phyloP scores from a whole-genome alignment of 208 protist genomes.

The Trichomonas vaginalis region DNA sequence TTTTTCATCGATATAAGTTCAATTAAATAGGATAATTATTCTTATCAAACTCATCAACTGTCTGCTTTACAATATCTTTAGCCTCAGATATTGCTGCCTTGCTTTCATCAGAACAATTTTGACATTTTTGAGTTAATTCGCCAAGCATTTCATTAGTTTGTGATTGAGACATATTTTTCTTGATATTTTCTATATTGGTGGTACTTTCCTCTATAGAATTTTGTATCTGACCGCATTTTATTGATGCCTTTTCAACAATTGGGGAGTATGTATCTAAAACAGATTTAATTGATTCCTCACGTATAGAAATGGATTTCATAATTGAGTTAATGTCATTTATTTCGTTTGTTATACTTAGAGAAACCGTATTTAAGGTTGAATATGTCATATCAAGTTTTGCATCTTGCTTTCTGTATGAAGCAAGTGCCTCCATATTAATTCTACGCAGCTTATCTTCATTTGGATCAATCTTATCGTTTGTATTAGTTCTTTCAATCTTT shows the following conservation, averaged over 20 bases:
- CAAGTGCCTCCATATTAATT: not conserved
- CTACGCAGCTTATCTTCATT: not conserved
- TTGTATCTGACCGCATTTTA: not conserved
- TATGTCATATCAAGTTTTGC: not conserved
- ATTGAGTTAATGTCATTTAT: not conserved
- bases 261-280: not conserved
- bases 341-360: not conserved
- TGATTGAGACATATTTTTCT: not conserved
- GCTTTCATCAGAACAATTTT: not conserved
- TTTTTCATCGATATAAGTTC: no score
- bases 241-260: not conserved
- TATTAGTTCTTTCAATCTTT: not conserved
- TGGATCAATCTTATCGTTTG: not conserved
- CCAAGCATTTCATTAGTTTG: not conserved
- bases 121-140: not conserved
- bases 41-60: not conserved
- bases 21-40: not conserved
- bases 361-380: not conserved
- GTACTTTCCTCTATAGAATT: not conserved
- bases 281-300: not conserved
- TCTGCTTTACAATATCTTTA: not conserved
- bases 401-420: not conserved
- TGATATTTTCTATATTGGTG: not conserved
- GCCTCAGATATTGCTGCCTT: not conserved
- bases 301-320: not conserved